These are phyloP conservation scores for Exserohilum turcica DNA, from an alignment of 2,329 filamentous ascomycete genomes.

Conservation along the genomic window DNA sequence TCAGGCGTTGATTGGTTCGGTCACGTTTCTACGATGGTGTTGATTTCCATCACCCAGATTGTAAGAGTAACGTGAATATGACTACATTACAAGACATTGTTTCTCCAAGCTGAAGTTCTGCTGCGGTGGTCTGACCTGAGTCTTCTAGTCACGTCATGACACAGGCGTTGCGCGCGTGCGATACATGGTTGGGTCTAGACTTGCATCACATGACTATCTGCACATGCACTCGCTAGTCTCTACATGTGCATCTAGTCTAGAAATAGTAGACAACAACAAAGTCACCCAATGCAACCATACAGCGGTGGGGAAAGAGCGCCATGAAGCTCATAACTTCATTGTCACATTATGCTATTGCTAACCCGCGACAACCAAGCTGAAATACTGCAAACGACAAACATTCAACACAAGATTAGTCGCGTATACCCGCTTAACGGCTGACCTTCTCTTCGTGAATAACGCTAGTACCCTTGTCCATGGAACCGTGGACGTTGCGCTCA, in stretches of 20 bases:
- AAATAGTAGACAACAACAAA: too few relatives aligned
- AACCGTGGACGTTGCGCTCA: conserved; percentile 26
- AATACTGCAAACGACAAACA: neutral
- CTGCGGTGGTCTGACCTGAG: neutral
- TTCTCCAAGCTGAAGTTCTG: neutral
- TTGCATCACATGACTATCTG: too few relatives aligned
- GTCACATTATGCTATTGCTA: conserved; percentile 6
- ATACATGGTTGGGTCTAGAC: too few relatives aligned
- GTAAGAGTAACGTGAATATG: conserved; percentile 8
- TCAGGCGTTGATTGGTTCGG: conserved; percentile 7
- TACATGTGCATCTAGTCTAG: too few relatives aligned
- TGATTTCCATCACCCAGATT: conserved; percentile 1
- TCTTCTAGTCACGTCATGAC: neutral
- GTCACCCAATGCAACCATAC: too few relatives aligned
- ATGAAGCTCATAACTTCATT: conserved; percentile 25
- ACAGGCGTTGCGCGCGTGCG: too few relatives aligned
- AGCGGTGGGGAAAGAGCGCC: conserved; percentile 19
- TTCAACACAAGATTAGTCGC: neutral
- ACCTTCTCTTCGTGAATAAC: conserved; percentile 36
- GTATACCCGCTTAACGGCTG: conserved; percentile 2
- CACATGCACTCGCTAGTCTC: too few relatives aligned
- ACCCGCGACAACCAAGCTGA: conserved; percentile 1
- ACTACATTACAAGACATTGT: conserved; percentile 2
- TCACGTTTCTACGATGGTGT: neutral
- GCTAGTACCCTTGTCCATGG: conserved; percentile 30